A percentile compares a stretch with the other conserved stretches of the same genome.
Evolutionary conservation across 768 basidiomycete species (phyloP).

Genomic region (Rhodotorula diobovata): DNA sequence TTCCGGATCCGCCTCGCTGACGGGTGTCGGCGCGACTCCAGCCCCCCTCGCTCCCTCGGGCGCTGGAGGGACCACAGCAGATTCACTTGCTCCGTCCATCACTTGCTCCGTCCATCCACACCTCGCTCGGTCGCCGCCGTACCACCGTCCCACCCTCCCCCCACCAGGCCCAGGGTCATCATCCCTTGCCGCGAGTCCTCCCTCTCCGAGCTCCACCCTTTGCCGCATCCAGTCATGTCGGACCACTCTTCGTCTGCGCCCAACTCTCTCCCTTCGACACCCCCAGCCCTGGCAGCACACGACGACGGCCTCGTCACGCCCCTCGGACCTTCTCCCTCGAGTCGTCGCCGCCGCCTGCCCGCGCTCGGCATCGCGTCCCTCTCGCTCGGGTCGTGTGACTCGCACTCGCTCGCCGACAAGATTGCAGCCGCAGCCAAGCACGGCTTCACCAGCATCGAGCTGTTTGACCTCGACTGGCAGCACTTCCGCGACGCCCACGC

Average conservation of each 20-base stretch:
- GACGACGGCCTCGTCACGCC: conserved; percentile 4
- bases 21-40: too few species aligned
- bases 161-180: too few species aligned
- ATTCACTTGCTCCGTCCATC: too few species aligned
- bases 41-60: too few species aligned
- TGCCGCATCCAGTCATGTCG: neutral
- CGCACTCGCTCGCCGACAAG: conserved; percentile 47
- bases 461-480: conserved; percentile 50
- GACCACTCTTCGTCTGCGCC: neutral
- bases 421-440: conserved; percentile 40
- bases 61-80: too few species aligned
- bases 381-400: conserved; percentile 38
- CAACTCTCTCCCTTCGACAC: neutral
- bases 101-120: too few species aligned
- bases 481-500: conserved; percentile 44
- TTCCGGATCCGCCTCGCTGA: too few species aligned
- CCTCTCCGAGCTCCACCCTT: too few species aligned
- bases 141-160: too few species aligned
- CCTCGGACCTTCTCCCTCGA: neutral
- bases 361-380: conserved; percentile 42
- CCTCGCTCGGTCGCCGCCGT: too few species aligned
- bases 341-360: too few species aligned
- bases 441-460: conserved; percentile 43
- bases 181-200: too few species aligned
- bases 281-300: neutral